A percentile compares a stretch with the other conserved stretches of the same genome.
phyloP scores from a whole-genome alignment of 345 rosid species.

The Syzygium aqueum region DNA sequence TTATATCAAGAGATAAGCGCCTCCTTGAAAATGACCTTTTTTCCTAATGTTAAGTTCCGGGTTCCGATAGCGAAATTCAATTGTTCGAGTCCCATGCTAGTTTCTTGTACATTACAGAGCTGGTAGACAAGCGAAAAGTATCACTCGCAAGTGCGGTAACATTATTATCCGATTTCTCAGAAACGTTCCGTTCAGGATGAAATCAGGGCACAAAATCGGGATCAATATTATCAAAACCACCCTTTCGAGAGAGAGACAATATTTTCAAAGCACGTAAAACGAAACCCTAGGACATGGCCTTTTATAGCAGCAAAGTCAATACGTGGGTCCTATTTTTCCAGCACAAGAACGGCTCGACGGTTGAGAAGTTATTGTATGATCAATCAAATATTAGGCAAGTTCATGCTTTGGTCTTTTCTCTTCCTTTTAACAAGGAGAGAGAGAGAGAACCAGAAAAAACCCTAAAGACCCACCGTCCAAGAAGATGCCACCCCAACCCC shows the following conservation, averaged over 20 bases:
- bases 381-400: not conserved
- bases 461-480: not conserved
- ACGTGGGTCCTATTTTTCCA: not conserved
- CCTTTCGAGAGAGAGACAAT: not conserved
- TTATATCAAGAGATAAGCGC: not conserved
- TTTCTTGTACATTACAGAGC: not conserved
- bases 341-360: not conserved
- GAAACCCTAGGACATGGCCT: not conserved
- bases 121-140: not conserved
- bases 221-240: no score
- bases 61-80: not conserved
- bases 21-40: not conserved
- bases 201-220: fast-evolving
- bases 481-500: not conserved
- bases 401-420: not conserved
- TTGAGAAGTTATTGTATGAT: not conserved
- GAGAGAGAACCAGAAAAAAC: not conserved
- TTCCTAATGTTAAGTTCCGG: not conserved
- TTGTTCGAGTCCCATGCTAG: not conserved
- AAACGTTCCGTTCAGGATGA: not conserved
- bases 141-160: not conserved
- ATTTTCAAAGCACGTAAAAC: not conserved
- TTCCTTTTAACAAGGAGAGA: not conserved
- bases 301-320: not conserved
- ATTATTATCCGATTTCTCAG: not conserved